Percentiles rank a stretch among this genome's conserved stretches.
These are phyloP conservation scores for Letharia lupina DNA, from an alignment of 495 filamentous ascomycete species.

Conservation along the genomic window DNA sequence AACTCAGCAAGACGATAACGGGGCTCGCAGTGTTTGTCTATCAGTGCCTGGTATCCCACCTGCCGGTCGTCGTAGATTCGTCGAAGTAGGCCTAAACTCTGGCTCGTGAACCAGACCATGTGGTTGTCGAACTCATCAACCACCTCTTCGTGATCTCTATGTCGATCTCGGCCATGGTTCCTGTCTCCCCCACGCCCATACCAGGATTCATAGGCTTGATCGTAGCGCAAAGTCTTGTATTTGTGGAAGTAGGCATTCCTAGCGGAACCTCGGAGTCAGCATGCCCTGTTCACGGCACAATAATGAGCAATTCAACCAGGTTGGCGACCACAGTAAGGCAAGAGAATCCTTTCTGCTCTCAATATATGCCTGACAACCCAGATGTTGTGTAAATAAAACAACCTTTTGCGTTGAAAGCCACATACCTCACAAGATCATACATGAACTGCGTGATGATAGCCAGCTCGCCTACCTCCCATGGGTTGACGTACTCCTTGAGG, in stretches of 20 bases:
- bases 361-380: too few relatives aligned
- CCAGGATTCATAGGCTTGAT: background rate
- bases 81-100: background rate
- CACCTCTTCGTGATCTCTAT: background rate
- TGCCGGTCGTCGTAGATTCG: background rate
- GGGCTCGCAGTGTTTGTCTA: background rate
- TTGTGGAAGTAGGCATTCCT: background rate
- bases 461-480: background rate
- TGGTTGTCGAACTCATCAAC: background rate
- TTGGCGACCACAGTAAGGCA: too few relatives aligned
- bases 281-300: background rate
- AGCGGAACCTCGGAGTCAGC: background rate
- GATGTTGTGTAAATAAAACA: background rate
- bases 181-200: background rate
- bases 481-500: background rate
- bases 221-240: background rate
- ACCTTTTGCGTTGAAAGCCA: background rate
- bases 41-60: background rate
- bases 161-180: background rate
- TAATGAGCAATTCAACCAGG: too few relatives aligned
- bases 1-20: background rate
- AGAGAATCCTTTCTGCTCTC: too few relatives aligned
- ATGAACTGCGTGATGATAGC: background rate
- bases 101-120: background rate
- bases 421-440: background rate